Conservation (phyloP, 495 filamentous ascomycete species). For the Aspergillus sclerotiicarbonarius region DNA sequence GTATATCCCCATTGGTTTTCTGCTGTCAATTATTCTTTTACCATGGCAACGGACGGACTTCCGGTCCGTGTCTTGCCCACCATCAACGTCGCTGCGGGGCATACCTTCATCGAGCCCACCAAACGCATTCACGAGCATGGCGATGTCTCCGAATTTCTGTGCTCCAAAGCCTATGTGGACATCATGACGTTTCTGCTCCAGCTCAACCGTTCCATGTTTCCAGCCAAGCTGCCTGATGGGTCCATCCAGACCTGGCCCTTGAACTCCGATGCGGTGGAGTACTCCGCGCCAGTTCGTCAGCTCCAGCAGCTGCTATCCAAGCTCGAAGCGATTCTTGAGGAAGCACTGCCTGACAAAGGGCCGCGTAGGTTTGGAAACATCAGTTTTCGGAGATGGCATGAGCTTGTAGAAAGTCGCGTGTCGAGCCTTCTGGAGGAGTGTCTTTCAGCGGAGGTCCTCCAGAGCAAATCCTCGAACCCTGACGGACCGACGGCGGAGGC, state of each 20-base stretch:
- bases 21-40: neutral
- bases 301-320: slow-evolving; percentile 61
- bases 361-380: slow-evolving; percentile 89
- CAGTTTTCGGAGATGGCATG: slow-evolving; percentile 80
- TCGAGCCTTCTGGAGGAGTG: slow-evolving; percentile 58
- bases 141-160: slow-evolving; percentile 75
- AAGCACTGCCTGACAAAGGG: slow-evolving; percentile 79
- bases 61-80: slow-evolving; percentile 29
- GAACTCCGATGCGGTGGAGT: slow-evolving; percentile 43
- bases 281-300: slow-evolving; percentile 59
- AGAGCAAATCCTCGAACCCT: slow-evolving; percentile 27
- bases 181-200: slow-evolving; percentile 85
- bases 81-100: slow-evolving; percentile 28
- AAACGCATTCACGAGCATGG: slow-evolving; percentile 81
- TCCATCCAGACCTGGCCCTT: slow-evolving; percentile 55
- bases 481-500: slow-evolving; percentile 45
- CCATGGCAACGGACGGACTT: slow-evolving; percentile 26
- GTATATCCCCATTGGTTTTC: neutral
- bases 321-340: slow-evolving; percentile 65
- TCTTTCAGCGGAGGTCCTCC: slow-evolving; percentile 53
- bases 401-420: slow-evolving; percentile 59
- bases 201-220: slow-evolving; percentile 84
- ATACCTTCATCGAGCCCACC: slow-evolving; percentile 32
- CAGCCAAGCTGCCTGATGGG: slow-evolving; percentile 45
- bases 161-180: slow-evolving; percentile 77